Conservation (phyloP, 179 eudicot species). For the Vitellaria paradoxa region DNA sequence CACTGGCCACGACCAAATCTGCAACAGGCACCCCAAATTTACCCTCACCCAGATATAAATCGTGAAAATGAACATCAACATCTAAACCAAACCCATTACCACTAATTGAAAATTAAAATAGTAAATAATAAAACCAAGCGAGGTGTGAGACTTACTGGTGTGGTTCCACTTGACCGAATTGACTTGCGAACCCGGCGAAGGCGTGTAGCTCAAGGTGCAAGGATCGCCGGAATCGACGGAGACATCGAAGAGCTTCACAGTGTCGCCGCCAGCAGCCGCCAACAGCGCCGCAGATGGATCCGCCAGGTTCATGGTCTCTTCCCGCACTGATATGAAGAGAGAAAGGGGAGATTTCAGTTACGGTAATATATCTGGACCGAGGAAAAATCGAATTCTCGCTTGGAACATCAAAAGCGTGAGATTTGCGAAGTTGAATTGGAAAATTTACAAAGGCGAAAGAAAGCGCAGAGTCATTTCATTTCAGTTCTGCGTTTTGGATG, state of each 20-base stretch:
- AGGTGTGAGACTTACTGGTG: slow-evolving; percentile 39
- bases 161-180: slow-evolving; percentile 87
- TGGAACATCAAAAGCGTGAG: no score
- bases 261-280: slow-evolving; percentile 77
- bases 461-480: no score
- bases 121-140: not conserved
- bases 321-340: not conserved
- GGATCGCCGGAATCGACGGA: slow-evolving; percentile 65
- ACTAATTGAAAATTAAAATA: not conserved
- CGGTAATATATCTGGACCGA: no score
- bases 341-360: not conserved
- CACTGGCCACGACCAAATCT: slow-evolving; percentile 98
- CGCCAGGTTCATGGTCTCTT: slow-evolving; percentile 25
- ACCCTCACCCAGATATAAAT: not conserved
- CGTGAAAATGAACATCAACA: not conserved
- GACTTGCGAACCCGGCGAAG: slow-evolving; percentile 58
- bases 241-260: slow-evolving; percentile 74
- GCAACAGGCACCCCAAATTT: slow-evolving; percentile 4
- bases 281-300: slow-evolving; percentile 50
- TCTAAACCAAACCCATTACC: not conserved
- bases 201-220: slow-evolving; percentile 55
- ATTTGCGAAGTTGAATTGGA: no score
- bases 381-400: no score
- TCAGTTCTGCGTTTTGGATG: no score
- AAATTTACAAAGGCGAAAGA: no score